Conservation (phyloP, 192 early-diverging fungal genomes). For the Backusella mclennaniae region DNA sequence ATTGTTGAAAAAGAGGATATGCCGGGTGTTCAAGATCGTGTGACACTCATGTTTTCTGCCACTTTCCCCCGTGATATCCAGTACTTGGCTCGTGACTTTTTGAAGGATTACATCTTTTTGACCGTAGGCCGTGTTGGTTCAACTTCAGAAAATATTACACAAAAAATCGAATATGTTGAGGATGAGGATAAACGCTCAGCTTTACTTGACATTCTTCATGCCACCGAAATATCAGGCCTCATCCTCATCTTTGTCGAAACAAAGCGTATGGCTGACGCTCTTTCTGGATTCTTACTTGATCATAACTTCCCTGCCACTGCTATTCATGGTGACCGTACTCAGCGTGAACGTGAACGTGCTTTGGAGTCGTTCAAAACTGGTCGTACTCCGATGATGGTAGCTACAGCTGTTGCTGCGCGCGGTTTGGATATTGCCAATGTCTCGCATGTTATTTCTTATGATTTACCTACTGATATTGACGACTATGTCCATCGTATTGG, state of each 20-base stretch:
- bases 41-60: slow-evolving; percentile 95
- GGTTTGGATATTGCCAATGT: slow-evolving; percentile 91
- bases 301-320: slow-evolving; percentile 78
- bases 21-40: slow-evolving; percentile 67
- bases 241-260: slow-evolving; percentile 98
- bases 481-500: slow-evolving; percentile 89
- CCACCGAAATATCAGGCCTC: slow-evolving; percentile 59
- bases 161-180: slow-evolving; percentile 91
- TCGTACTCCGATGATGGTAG: slow-evolving; percentile 69
- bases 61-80: slow-evolving; percentile 94
- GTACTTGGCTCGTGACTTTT: slow-evolving; percentile 81
- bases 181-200: slow-evolving; percentile 92
- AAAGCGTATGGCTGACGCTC: slow-evolving; percentile 91
- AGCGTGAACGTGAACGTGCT: slow-evolving; percentile 66
- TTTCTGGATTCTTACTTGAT: slow-evolving; percentile 79
- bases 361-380: slow-evolving; percentile 62
- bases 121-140: slow-evolving; percentile 94
- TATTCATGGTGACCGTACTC: slow-evolving; percentile 71
- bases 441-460: slow-evolving; percentile 86
- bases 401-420: slow-evolving; percentile 87
- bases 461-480: slow-evolving; percentile 78
- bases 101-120: slow-evolving; percentile 82
- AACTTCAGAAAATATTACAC: slow-evolving; percentile 96
- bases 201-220: slow-evolving; percentile 81
- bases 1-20: slow-evolving; percentile 82